Base-by-base conservation (phyloP, 495 filamentous ascomycete genomes). In the Bryoglossum gracile region DNA sequence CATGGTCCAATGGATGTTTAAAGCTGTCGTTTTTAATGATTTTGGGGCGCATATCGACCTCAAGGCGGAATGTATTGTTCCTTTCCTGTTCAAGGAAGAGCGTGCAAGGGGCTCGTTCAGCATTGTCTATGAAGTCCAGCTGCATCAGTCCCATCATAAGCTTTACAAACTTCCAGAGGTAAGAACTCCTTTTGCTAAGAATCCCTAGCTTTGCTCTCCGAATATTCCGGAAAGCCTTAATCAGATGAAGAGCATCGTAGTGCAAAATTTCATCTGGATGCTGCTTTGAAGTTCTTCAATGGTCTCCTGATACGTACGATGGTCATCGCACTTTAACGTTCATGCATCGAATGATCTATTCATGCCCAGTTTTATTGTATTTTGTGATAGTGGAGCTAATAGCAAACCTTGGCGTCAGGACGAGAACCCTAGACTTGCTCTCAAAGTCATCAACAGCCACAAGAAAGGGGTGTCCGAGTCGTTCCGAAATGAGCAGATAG, bases 381-480 rank as follows among this genome's bases (percentile, higher is more conserved):
- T n/a, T n/a, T n/a, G n/a, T n/a, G n/a, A n/a, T n/a, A n/a, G n/a
- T n/a, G n/a, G 37, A 8, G 33, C 13, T n/a, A 35, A 16, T 35
- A 35, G 13, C 17, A 35, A 35, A 16, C 10, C 19, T 18, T 14
- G 5, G 10, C 22, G 10, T 10, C 18, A 40, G 37, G 16, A 40
- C 22, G 14, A n/a, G 10, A 40, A 40, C 19, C 37, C 37, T 10
- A 4, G 9, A 23, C 37, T 40, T 11, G 37, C 37, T 10, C 37
- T 40, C 18, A 40, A 40, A 19, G 37, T 40, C 16, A 40, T 40
- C 16, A 18, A 40, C 19, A n/a, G n/a, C n/a, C 37, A 40, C 37
- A n/a, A 19, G 37, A 40, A 40, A 23, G 22, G 14, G 9, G 18
- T 9, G 3, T 11, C 37, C 10, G 37, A 40, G 14, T n/a, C 37